A percentile compares a stretch with the other conserved stretches of the same genome.
These are phyloP conservation scores for Torulaspora delbrueckii DNA, from an alignment of 805 yeast species.

Conservation along the genomic window DNA sequence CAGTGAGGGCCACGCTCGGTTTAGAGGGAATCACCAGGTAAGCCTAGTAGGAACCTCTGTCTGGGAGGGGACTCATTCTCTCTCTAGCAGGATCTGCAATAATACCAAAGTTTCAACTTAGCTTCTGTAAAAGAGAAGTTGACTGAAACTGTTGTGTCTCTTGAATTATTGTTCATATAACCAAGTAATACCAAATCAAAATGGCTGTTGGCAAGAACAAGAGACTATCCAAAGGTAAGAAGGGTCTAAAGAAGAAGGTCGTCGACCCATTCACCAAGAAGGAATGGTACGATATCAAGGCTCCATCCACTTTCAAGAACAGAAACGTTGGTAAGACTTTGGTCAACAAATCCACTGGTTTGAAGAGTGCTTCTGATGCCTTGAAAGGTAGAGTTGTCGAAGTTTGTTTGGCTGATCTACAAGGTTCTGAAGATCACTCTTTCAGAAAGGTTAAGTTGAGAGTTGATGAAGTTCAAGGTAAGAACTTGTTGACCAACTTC, in stretches of 20 bases:
- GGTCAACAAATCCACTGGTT: constrained; percentile 97
- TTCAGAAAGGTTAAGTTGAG: constrained; percentile 96
- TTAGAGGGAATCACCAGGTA: background rate
- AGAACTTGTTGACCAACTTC: constrained; percentile 98
- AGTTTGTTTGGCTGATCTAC: constrained; percentile 93
- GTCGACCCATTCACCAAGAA: constrained; percentile 99
- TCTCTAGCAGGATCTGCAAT: background rate
- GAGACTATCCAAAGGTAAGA: constrained; percentile 83
- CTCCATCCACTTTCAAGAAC: constrained; percentile 97
- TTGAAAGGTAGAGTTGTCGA: constrained; percentile 97
- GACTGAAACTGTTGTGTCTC: background rate
- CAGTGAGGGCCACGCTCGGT: background rate
- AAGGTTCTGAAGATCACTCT: constrained; percentile 98
- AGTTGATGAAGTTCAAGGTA: constrained; percentile 98
- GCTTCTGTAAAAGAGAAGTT: constrained; percentile 5
- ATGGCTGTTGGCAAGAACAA: constrained; percentile 89
- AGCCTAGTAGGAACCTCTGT: background rate
- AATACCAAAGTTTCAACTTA: constrained; percentile 1
- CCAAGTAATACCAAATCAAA: constrained; percentile 18
- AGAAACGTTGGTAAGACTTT: constrained; percentile 98
- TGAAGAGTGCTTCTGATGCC: constrained; percentile 96
- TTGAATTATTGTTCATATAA: constrained; percentile 1
- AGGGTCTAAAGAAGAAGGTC: constrained; percentile 98
- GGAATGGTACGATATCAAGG: constrained; percentile 98
- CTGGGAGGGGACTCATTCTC: background rate